Percentiles rank a stretch among this genome's conserved stretches.
These are phyloP conservation scores for Pisolithus thermaeus DNA, from an alignment of 1,284 basidiomycete species.

Conservation along the genomic window DNA sequence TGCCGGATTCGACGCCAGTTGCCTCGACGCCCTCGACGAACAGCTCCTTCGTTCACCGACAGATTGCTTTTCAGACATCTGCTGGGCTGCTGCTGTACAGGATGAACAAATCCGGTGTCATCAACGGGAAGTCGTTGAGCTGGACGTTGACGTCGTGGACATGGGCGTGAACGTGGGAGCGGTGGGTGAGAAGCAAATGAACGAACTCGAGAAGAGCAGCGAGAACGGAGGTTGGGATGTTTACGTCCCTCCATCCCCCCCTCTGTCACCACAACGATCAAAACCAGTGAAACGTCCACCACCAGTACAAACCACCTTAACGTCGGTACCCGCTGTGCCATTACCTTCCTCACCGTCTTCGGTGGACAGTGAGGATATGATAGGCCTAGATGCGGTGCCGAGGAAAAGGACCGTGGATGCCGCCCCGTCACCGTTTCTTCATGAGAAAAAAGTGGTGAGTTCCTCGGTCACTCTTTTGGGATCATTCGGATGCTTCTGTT, in stretches of 20 bases:
- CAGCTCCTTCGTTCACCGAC: conserved; percentile 23
- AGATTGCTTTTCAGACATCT: conserved; percentile 25
- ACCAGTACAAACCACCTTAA: background rate
- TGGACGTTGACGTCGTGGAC: background rate
- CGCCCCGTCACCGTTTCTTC: background rate
- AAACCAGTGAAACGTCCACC: background rate
- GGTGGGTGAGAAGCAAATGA: background rate
- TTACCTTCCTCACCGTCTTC: background rate
- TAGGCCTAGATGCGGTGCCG: background rate
- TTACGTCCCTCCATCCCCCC: background rate
- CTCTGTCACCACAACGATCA: background rate
- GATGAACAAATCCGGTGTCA: conserved; percentile 24
- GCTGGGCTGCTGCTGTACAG: conserved; percentile 22
- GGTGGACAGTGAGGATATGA: background rate
- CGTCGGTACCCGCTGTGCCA: background rate
- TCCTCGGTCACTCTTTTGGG: conserved; percentile 7
- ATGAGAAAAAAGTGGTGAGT: conserved; percentile 1
- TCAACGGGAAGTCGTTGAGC: background rate
- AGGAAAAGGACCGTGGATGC: background rate
- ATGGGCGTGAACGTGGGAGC: background rate
- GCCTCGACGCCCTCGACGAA: conserved; percentile 23
- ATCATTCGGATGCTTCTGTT: conserved; percentile 15
- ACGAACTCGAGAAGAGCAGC: background rate
- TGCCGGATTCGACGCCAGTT: conserved; percentile 22
- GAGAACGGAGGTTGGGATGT: background rate